These are phyloP conservation scores for Exobasidium rhododendri DNA, from an alignment of 1,284 basidiomycete species.

Conservation along the genomic window DNA sequence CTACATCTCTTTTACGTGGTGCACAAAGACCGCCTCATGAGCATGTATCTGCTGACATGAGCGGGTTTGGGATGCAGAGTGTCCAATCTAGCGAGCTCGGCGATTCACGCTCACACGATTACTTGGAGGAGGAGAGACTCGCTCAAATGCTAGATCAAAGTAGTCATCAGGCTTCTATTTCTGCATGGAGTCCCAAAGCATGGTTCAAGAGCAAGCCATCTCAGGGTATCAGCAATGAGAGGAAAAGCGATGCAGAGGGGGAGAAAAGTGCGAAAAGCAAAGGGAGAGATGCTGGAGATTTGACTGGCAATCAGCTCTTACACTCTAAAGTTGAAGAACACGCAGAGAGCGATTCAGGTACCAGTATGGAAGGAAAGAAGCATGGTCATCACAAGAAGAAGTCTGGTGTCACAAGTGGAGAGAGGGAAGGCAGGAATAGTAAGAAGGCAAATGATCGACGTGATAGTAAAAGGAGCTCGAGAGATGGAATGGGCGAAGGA, in stretches of 20 bases:
- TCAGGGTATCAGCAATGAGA: too few relatives aligned
- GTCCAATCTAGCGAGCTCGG: constrained; percentile 14
- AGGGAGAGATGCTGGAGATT: not conserved
- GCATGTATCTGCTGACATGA: constrained; percentile 1
- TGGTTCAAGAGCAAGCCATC: constrained; percentile 4
- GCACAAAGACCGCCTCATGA: constrained; percentile 14
- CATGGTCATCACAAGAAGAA: constrained; percentile 7
- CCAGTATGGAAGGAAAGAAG: constrained; percentile 2
- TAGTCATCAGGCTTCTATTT: not conserved
- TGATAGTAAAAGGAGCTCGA: not conserved
- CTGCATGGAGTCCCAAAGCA: not conserved
- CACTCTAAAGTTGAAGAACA: not conserved
- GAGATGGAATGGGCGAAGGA: not conserved
- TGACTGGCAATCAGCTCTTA: not conserved
- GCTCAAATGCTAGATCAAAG: constrained; percentile 1
- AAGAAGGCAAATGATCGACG: constrained; percentile 10
- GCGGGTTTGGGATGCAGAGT: constrained; percentile 4
- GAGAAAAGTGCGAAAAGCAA: not conserved
- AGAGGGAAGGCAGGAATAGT: constrained; percentile 15
- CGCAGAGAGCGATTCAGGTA: constrained; percentile 11
- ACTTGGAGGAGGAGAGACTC: not conserved
- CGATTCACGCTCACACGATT: constrained; percentile 12
- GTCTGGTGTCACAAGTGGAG: constrained; percentile 2
- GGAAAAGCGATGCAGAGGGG: not conserved
- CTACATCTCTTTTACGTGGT: constrained; percentile 17